These are phyloP conservation scores for Carpinus viminea DNA, from an alignment of 306 rosid species.

Conservation along the genomic window DNA sequence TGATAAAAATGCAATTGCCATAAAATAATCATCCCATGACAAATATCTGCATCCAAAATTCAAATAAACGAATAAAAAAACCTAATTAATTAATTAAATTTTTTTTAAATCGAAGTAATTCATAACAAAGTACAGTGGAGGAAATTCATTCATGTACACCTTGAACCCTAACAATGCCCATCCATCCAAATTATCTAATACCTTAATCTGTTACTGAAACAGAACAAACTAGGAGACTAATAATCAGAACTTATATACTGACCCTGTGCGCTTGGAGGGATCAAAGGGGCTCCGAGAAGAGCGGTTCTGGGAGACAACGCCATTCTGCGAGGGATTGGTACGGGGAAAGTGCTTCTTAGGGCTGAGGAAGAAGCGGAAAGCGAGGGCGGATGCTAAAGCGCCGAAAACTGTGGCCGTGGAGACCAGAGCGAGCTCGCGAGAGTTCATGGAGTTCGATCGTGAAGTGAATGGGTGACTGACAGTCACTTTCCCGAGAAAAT, in stretches of 20 bases:
- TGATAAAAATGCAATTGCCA: constrained; percentile 94
- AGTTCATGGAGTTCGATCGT: constrained; percentile 49
- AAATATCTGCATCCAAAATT: constrained; percentile 49
- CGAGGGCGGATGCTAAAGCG: constrained; percentile 63
- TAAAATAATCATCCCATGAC: constrained; percentile 97
- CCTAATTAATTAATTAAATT: neutral
- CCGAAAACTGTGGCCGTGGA: constrained; percentile 68
- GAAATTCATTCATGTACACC: neutral
- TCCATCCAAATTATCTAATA: neutral
- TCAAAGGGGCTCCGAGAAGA: constrained; percentile 59
- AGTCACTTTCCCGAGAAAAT: constrained; percentile 10
- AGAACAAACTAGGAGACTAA: neutral
- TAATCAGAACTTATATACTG: neutral
- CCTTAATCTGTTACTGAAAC: neutral
- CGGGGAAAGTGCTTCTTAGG: constrained; percentile 29
- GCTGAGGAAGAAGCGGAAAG: constrained; percentile 55
- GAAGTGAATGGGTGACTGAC: neutral
- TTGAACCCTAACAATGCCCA: constrained; percentile 1
- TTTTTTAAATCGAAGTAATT: neutral
- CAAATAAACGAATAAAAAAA: neutral
- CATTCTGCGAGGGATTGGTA: constrained; percentile 36
- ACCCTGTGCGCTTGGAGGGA: constrained; percentile 83
- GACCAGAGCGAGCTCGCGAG: constrained; percentile 53
- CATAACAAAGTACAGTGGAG: neutral
- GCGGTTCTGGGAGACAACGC: constrained; percentile 28